phyloP scores from a whole-genome alignment of 352 stramenopile species.

The Globisporangium middletonii region DNA sequence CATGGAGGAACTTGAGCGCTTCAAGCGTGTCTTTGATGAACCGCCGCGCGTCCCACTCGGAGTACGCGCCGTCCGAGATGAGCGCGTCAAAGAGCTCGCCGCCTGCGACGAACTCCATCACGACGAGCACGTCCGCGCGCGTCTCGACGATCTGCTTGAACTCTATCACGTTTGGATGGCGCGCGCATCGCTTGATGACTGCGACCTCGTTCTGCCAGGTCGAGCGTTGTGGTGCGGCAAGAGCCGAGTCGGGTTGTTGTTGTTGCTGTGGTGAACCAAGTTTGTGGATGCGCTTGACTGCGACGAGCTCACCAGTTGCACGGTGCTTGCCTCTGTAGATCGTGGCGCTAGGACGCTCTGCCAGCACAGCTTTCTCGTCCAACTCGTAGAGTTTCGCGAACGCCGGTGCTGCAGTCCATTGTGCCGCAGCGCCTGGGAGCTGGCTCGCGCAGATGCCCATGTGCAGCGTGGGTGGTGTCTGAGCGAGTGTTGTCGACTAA shows the following conservation, averaged over 20 bases:
- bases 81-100: conserved; percentile 70
- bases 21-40: conserved; percentile 45
- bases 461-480: neutral
- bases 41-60: conserved; percentile 55
- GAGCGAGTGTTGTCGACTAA: neutral
- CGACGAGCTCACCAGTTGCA: conserved; percentile 26
- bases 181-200: conserved; percentile 36
- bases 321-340: conserved; percentile 41
- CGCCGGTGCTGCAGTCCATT: conserved; percentile 8
- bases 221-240: neutral
- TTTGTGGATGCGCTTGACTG: conserved; percentile 67
- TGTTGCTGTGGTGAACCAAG: conserved; percentile 4
- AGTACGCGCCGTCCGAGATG: conserved; percentile 70
- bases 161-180: conserved; percentile 53
- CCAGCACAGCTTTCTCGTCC: conserved; percentile 35
- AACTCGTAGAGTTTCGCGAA: conserved; percentile 35
- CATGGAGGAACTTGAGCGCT: conserved; percentile 62
- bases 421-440: neutral
- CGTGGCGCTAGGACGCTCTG: conserved; percentile 36
- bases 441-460: conserved; percentile 52
- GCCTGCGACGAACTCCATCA: conserved; percentile 51
- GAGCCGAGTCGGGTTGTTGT: conserved; percentile 1
- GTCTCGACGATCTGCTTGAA: conserved; percentile 50
- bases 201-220: conserved; percentile 45
- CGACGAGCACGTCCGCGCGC: conserved; percentile 38